Evolutionary conservation across 1,139 yeast species (phyloP), one percentile per base, ranked within the genome.

Genomic region (Candida pseudoviswanathii): DNA sequence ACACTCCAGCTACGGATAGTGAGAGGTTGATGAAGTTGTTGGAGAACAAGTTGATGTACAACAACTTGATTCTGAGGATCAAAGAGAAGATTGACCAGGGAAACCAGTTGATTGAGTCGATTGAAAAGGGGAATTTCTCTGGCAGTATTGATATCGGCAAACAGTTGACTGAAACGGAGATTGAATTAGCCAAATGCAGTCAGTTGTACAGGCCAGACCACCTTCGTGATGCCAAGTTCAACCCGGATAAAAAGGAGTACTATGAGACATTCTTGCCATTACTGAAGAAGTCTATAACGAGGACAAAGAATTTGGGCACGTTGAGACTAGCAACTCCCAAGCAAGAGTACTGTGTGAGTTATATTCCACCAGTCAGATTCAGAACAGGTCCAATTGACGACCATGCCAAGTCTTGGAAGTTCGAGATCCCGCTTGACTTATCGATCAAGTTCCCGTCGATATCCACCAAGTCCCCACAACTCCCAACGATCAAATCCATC

Each of bases 401-500:
- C 30, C 51, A 56, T n/a, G 47, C 59, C 11, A 32, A 45, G 1
- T 52, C 64, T 26, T 68, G 77, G 71, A 63, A 62, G 22, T 25
- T 72, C 2, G 54, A 59, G 4, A 57, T 75, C 16, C 78, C 78
- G 0, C 34, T 74, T 26, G 63, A 63, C 4, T 57, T 64, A 25
- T 46, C 53, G 2, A 43, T 43, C 6, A 33, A 36, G 11, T 47
- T 53, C 4, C 50, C 58, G 3, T 41, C 51, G 2, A 25, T 43
- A 27, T 39, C 44, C 8, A 22, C 43, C 11, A 42, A 40, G 27
- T 29, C 43, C 2, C 44, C 32, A 2, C 41, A 47, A 27, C 51
- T 34, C 10, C 78, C 78, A 2, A 67, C 66, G 34, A 58, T 75
- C 43, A 72, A 70, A 53, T 38, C 54, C 0, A 49, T 73, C 3